Base-by-base conservation (phyloP, 1,284 basidiomycete species). In the Cutaneotrichosporon cutaneum region DNA sequence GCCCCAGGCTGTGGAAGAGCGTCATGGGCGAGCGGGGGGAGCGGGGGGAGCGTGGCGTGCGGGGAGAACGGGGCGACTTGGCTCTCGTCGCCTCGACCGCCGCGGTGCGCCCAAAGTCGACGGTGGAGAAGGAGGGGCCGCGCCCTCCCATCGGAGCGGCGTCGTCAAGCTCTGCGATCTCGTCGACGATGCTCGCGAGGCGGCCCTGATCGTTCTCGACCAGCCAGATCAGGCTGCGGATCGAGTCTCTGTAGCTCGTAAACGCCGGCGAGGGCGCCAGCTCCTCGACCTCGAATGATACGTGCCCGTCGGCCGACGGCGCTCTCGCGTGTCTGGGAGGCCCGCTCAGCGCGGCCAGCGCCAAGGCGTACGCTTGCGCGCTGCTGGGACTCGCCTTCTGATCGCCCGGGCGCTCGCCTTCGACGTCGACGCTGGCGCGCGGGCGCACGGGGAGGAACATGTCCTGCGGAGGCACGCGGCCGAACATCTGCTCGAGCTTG, bases 401-500 rank as follows among this genome's bases (percentile, higher is more conserved):
- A 11, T 18, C 44, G 22, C 22, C 1, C n/a, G 9, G 6, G 9
- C 44, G 21, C 10, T 11, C 26, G 14, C 26, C 35, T 21, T 22
- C 35, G 11, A 39, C 4, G 22, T 54, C 33, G 18, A 24, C 42
- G 26, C n/a, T 21, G 10, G 16, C 35, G 2, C 13, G 26, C 36
- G 5, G 39, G 16, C 39, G 54, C 8, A 45, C 27, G 11, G 63
- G 53, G n/a, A 68, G 53, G 58, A 59, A 70, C 47, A 72, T 61
- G 13, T 58, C 59, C 13, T 59, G 54, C 3, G 73, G 73, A 0
- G 72, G 73, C 18, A 60, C 55, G 48, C 69, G 65, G 13, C 73
- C 73, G 27, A 75, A 70, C 27, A 72, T 66, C 58, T 75, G 65
- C 56, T 71, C 71, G 8, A 75, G 65, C 63, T 73, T 75, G 21